phyloP scores from a whole-genome alignment of 2,329 filamentous ascomycete species.

The Aaosphaeria pasadenensis region DNA sequence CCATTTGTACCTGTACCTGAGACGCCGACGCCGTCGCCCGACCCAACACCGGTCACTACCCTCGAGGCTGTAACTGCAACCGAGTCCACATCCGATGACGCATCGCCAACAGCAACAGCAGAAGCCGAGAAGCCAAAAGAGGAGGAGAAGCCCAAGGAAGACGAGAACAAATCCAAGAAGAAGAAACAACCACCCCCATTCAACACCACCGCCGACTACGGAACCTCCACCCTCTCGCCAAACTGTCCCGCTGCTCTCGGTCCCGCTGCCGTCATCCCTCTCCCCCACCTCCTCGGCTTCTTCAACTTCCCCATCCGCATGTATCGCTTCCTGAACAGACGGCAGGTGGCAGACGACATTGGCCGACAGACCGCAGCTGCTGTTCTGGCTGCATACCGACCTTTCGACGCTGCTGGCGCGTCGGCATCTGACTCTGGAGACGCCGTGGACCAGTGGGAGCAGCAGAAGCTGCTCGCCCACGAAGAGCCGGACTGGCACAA shows the following conservation, averaged over 20 bases:
- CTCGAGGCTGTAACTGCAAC: conserved; percentile 5
- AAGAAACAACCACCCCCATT: conserved; percentile 62
- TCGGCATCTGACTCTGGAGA: conserved; percentile 27
- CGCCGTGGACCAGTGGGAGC: conserved; percentile 51
- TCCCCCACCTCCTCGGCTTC: conserved; percentile 92
- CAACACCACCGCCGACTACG: conserved; percentile 75
- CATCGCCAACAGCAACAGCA: conserved; percentile 27
- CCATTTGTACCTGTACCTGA: conserved; percentile 5
- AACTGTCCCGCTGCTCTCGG: conserved; percentile 69
- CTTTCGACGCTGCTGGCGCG: conserved; percentile 36
- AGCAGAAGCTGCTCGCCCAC: conserved; percentile 60
- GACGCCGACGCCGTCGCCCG: conserved; percentile 3
- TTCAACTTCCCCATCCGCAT: conserved; percentile 83
- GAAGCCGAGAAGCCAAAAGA: conserved; percentile 20
- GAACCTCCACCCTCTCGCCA: conserved; percentile 60
- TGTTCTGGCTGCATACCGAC: conserved; percentile 61
- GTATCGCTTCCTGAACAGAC: conserved; percentile 82
- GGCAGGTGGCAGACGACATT: conserved; percentile 80
- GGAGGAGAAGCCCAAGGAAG: conserved; percentile 31
- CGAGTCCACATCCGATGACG: conserved; percentile 24
- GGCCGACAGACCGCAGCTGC: conserved; percentile 84
- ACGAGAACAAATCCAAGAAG: conserved; percentile 46
- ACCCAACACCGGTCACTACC: conserved; percentile 2
- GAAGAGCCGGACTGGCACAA: conserved; percentile 87
- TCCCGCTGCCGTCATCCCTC: conserved; percentile 68